phyloP scores from a whole-genome alignment of 768 basidiomycete genomes.

The Gloeostereum incarnatum region DNA sequence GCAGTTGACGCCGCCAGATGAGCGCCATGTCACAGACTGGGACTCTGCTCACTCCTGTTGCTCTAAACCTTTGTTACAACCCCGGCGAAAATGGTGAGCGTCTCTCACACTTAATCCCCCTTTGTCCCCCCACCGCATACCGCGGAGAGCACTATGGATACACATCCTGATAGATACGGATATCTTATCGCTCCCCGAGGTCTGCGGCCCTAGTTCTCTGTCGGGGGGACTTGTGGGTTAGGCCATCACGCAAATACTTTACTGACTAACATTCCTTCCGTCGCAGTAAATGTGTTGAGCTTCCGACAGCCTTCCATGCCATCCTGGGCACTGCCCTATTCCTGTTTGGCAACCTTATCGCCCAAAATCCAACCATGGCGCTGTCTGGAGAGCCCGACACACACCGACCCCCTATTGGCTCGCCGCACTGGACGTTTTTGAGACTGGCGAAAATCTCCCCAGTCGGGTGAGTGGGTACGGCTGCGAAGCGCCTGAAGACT shows the following conservation, averaged over 20 bases:
- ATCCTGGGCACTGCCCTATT: constrained; percentile 57
- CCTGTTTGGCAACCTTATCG: constrained; percentile 53
- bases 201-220: no score
- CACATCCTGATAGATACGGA: no score
- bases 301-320: constrained; percentile 58
- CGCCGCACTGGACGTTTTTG: constrained; percentile 62
- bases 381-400: constrained; percentile 45
- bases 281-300: constrained; percentile 32
- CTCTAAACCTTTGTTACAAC: constrained; percentile 10
- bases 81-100: no score
- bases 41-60: constrained; percentile 7
- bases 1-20: constrained; percentile 10
- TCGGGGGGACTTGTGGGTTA: no score
- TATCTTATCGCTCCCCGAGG: no score
- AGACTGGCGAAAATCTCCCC: constrained; percentile 56
- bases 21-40: constrained; percentile 11
- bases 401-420: constrained; percentile 51
- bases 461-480: constrained; percentile 26
- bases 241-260: constrained; percentile 1
- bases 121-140: no score
- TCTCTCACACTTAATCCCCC: no score
- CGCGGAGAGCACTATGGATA: no score
- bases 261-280: constrained; percentile 7
- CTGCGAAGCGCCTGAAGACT: constrained; percentile 38
- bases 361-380: constrained; percentile 38